phyloP scores from a whole-genome alignment of 2,329 filamentous ascomycete species.

The Gnomoniopsis smithogilvyi region DNA sequence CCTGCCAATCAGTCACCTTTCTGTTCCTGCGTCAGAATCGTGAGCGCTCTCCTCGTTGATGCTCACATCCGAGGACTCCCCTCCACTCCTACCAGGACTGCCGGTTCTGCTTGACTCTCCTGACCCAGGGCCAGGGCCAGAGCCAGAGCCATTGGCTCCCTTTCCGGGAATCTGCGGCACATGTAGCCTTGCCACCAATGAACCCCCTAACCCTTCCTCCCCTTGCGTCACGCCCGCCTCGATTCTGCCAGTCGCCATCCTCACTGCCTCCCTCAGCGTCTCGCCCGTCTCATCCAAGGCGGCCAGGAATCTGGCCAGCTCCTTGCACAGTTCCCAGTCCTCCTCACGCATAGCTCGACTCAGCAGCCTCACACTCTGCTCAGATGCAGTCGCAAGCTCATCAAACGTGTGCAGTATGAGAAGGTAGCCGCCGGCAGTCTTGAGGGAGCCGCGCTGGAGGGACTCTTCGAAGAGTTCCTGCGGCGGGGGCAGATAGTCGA shows the following conservation, averaged over 20 bases:
- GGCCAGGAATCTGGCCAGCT: conserved; percentile 90
- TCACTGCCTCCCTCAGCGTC: conserved; percentile 71
- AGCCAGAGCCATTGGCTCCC: conserved; percentile 9
- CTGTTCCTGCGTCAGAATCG: conserved; percentile 5
- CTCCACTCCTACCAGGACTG: conserved; percentile 5
- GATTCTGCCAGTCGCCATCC: conserved; percentile 49
- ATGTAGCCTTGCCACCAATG: conserved; percentile 26
- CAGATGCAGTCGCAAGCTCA: conserved; percentile 64
- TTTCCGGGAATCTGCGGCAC: conserved; percentile 24
- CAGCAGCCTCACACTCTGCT: conserved; percentile 78
- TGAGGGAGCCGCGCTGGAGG: conserved; percentile 77
- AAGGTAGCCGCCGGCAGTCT: conserved; percentile 95
- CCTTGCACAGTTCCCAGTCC: conserved; percentile 95
- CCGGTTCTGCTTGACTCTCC: conserved; percentile 9
- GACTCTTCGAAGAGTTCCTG: conserved; percentile 93
- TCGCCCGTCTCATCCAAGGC: conserved; percentile 85
- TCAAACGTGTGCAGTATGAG: conserved; percentile 85
- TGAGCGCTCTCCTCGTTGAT: conserved; percentile 1
- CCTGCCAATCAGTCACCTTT: background rate
- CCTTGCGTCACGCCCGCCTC: conserved; percentile 30
- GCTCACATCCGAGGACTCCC: conserved; percentile 5
- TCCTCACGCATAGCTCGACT: conserved; percentile 76
- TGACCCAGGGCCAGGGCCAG: background rate
- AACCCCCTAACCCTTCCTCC: conserved; percentile 29
- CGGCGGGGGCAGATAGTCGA: conserved; percentile 84